Evolutionary conservation across 306 rosid genomes (phyloP), one percentile per base, ranked within the genome.

Genomic region (Rosa chinensis): DNA sequence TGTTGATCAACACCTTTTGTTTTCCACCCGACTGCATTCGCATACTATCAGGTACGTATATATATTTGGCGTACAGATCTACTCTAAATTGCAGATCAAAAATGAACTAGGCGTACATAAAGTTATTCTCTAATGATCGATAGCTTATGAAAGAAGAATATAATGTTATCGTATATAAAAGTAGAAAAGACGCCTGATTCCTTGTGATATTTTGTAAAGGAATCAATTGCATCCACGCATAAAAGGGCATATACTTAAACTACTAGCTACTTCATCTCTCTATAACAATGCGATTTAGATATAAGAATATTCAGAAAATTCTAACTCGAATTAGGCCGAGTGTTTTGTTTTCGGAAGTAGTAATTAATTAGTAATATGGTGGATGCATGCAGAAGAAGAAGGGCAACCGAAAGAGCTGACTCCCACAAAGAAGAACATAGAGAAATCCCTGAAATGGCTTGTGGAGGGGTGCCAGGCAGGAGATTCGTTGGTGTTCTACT

Each of bases 401-500:
- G 82, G 81, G 49, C 25, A 37, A 7, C 79, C 56, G 5, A 56
- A 66, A 1, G 77, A 78, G 28, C 77, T 70, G 18, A 74, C 73
- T 32, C 97, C 98, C 32, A 93, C 97, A 0, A 93, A 89, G 86
- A 86, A 82, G 63, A 91, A 93, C 86, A 91, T 93, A 37, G 28
- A 86, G 83, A 84, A 72, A 3, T 83, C 86, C 20, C 72, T 93
- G 77, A 88, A 81, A 49, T 93, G 98, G 98, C 93, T 94, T 0
- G 98, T 92, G 81, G 88, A 90, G 44, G 98, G 79, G 23, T 81
- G 88, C 80, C 59, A 84, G 17, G 0, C 76, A 9, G 97, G 97
- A 37, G 97, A 94, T 66, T 80, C 85, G 4, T 74, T 94, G 78
- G 97, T 94, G 43, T 94, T 94, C 85, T 94, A 89, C 85, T 94